Conservation (phyloP, 169 alveolate species). For the Ichthyophthirius multifiliis region DNA sequence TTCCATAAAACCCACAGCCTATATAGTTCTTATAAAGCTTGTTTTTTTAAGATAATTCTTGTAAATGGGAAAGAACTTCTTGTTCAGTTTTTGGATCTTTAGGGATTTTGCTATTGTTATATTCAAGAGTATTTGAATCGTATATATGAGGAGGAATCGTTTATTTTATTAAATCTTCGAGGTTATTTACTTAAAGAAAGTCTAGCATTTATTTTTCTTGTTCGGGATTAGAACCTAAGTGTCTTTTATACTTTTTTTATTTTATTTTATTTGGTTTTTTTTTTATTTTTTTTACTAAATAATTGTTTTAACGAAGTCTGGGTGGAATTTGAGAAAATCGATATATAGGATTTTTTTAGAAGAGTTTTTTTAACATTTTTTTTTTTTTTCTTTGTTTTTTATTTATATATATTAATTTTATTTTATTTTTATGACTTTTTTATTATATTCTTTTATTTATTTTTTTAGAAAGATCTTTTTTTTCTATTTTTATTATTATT, state of each 20-base stretch:
- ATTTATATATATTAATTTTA: too few relatives aligned
- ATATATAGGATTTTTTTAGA: too few relatives aligned
- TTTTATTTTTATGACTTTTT: too few relatives aligned
- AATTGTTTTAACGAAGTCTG: too few relatives aligned
- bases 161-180: slow-evolving; percentile 46
- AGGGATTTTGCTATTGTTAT: slow-evolving; percentile 15
- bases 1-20: slow-evolving; percentile 79
- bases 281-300: too few relatives aligned
- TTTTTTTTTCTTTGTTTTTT: too few relatives aligned
- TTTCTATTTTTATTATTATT: too few relatives aligned
- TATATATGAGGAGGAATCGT: slow-evolving; percentile 41
- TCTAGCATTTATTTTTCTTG: slow-evolving; percentile 24
- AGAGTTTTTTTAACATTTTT: too few relatives aligned
- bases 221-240: slow-evolving; percentile 27
- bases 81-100: slow-evolving; percentile 42
- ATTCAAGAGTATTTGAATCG: not conserved
- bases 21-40: slow-evolving; percentile 38
- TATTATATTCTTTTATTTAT: too few relatives aligned
- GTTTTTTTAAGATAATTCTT: slow-evolving; percentile 32
- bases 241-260: slow-evolving; percentile 3
- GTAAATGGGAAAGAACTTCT: slow-evolving; percentile 33
- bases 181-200: slow-evolving; percentile 14
- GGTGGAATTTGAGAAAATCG: too few relatives aligned
- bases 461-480: too few relatives aligned
- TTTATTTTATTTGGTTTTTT: too few relatives aligned